Evolutionary conservation across 73 alveolate species (phyloP).

Genomic region (Uronychia binucleata): DNA sequence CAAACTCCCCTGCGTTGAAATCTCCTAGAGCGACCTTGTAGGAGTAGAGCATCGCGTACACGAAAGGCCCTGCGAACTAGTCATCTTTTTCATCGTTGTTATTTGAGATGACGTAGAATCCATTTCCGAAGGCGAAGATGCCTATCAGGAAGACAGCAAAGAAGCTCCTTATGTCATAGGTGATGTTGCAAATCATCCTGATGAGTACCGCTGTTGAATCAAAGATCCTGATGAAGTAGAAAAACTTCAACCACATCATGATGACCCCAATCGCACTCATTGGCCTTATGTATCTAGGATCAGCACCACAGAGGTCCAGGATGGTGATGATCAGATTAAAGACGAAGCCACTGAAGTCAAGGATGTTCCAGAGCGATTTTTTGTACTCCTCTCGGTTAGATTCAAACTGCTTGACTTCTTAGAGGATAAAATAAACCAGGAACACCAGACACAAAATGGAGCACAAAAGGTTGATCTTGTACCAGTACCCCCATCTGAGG

Average conservation of each 20-base stretch:
- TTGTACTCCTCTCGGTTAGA: not conserved
- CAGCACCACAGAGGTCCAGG: not conserved
- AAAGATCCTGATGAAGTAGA: constrained; percentile 37
- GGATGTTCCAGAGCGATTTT: constrained; percentile 11
- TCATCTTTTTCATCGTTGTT: constrained; percentile 1
- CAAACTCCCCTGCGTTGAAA: constrained; percentile 26
- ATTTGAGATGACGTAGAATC: constrained; percentile 6
- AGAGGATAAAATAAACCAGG: constrained; percentile 7
- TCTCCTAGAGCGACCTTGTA: constrained; percentile 46
- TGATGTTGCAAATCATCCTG: constrained; percentile 17
- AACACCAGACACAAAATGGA: not conserved
- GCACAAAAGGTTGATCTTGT: not conserved
- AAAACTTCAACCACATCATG: constrained; percentile 22
- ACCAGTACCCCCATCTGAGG: not conserved
- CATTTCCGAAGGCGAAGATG: constrained; percentile 5
- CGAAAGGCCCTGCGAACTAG: not conserved
- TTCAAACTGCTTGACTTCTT: not conserved
- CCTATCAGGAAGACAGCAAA: constrained; percentile 10
- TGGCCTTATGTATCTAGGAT: not conserved
- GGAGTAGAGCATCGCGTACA: constrained; percentile 10
- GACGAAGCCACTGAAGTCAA: constrained; percentile 4
- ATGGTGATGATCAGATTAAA: not conserved
- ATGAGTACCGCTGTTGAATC: constrained; percentile 11
- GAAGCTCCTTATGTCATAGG: constrained; percentile 11
- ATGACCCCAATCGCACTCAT: constrained; percentile 6